phyloP scores from a whole-genome alignment of 2,329 filamentous ascomycete species.

The Fulvia fulva region DNA sequence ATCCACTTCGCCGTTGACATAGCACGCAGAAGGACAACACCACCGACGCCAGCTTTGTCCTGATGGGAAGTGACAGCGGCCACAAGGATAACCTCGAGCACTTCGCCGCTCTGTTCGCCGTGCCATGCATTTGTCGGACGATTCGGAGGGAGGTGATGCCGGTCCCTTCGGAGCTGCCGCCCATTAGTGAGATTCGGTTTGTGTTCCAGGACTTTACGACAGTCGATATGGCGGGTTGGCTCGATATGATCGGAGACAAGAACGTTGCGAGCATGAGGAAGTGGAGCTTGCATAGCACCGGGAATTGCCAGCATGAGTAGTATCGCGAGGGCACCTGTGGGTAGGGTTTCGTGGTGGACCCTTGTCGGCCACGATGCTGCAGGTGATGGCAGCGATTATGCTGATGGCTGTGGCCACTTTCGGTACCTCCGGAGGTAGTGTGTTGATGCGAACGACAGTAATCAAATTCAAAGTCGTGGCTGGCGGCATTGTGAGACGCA shows the following conservation, averaged over 20 bases:
- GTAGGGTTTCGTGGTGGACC: not conserved
- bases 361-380: slow-evolving; percentile 35
- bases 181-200: not conserved
- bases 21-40: not conserved
- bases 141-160: not conserved
- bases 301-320: not conserved
- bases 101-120: not conserved
- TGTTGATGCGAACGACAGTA: slow-evolving; percentile 41
- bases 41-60: not conserved
- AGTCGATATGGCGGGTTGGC: not conserved
- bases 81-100: not conserved
- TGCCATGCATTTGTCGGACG: not conserved
- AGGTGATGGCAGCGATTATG: slow-evolving; percentile 36
- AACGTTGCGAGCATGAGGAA: not conserved
- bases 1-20: not conserved
- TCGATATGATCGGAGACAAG: not conserved
- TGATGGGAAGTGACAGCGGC: not conserved
- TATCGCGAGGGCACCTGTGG: not conserved
- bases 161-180: not conserved
- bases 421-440: too few relatives aligned
- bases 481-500: too few relatives aligned
- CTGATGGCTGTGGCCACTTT: slow-evolving; percentile 40
- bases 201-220: not conserved
- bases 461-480: too few relatives aligned
- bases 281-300: not conserved